These are phyloP conservation scores for Chaetomium sp. DNA, from an alignment of 2,329 filamentous ascomycete species.

Conservation along the genomic window DNA sequence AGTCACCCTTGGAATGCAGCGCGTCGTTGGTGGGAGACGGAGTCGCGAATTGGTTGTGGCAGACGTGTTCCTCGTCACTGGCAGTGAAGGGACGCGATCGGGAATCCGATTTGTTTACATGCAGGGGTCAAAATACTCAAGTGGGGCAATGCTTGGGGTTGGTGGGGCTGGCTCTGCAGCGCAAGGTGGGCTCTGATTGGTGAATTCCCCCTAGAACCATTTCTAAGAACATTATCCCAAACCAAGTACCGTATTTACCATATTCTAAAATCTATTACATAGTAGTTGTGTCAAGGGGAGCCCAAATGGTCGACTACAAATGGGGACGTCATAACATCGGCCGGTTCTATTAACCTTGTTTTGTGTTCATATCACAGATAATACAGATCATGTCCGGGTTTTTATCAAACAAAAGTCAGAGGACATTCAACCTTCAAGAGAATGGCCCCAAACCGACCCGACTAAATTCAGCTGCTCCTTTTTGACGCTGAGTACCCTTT, in stretches of 20 bases:
- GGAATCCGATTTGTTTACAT: constrained; percentile 19
- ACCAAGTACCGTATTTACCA: no score
- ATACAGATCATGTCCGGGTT: no score
- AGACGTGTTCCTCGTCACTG: constrained; percentile 4
- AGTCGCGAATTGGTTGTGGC: constrained; percentile 6
- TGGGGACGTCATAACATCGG: no score
- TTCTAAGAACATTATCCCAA: not conserved
- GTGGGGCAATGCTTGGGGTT: constrained; percentile 5
- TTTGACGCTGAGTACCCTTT: not conserved
- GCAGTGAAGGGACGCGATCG: constrained; percentile 15
- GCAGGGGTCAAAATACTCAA: constrained; percentile 14
- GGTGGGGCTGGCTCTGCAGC: not conserved
- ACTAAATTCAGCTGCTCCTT: no score
- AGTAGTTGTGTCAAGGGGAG: no score
- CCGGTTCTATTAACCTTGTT: no score
- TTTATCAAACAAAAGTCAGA: no score
- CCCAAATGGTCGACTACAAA: no score
- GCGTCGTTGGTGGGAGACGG: not conserved
- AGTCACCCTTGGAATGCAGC: not conserved
- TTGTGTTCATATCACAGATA: no score
- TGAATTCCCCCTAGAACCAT: not conserved
- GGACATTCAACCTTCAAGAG: no score
- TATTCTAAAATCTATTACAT: no score
- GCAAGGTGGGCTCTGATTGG: constrained; percentile 4
- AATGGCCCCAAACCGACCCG: no score